Conservation (phyloP, 768 basidiomycete species). For the Rubroboletus satanas region DNA sequence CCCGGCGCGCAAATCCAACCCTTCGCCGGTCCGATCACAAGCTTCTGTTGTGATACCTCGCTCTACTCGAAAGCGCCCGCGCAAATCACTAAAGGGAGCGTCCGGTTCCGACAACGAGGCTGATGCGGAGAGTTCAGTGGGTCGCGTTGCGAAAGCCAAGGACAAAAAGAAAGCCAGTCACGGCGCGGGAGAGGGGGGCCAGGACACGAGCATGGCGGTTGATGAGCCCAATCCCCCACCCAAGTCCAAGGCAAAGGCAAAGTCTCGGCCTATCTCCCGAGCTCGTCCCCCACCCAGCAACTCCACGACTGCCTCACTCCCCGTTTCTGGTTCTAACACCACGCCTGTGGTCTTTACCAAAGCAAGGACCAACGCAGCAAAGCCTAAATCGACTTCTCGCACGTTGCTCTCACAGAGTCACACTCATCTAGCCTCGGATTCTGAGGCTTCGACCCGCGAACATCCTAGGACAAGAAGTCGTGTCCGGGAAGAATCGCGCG, state of each 20-base stretch:
- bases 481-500: slow-evolving; percentile 23
- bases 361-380: background rate
- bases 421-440: slow-evolving; percentile 16
- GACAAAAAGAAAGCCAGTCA: background rate
- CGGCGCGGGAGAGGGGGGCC: background rate
- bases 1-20: slow-evolving; percentile 22
- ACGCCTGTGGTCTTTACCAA: background rate
- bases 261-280: slow-evolving; percentile 13
- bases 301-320: background rate
- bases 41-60: slow-evolving; percentile 4
- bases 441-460: slow-evolving; percentile 17
- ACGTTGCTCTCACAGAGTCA: slow-evolving; percentile 23
- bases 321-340: background rate
- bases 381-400: slow-evolving; percentile 18
- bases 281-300: slow-evolving; percentile 4
- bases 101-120: slow-evolving; percentile 20
- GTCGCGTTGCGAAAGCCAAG: slow-evolving; percentile 8
- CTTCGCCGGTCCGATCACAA: slow-evolving; percentile 24
- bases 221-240: slow-evolving; percentile 7
- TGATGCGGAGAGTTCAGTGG: slow-evolving; percentile 5
- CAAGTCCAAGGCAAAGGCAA: slow-evolving; percentile 13
- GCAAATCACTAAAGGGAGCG: slow-evolving; percentile 18
- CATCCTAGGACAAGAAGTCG: slow-evolving; percentile 24
- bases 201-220: slow-evolving; percentile 5
- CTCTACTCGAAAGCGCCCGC: slow-evolving; percentile 24